These are phyloP conservation scores for Acacia acuminata DNA, from an alignment of 306 rosid genomes.

Conservation along the genomic window DNA sequence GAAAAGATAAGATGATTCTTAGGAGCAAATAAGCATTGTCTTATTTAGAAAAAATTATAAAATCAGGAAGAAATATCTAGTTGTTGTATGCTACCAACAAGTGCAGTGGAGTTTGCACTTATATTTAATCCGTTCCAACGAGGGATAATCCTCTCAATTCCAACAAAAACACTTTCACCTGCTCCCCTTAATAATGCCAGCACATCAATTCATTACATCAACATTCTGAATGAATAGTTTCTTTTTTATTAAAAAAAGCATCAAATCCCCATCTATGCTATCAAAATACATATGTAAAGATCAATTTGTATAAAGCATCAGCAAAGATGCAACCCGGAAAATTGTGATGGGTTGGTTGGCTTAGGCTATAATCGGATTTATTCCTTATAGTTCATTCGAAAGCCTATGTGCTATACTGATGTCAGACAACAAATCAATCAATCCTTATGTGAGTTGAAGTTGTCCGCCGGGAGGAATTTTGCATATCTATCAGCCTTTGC, in stretches of 20 bases:
- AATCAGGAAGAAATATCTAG: no score
- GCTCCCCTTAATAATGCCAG: not conserved
- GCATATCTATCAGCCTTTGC: constrained; percentile 49
- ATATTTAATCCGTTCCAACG: not conserved
- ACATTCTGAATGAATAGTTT: constrained; percentile 14
- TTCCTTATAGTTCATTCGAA: constrained; percentile 11
- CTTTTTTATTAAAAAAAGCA: not conserved
- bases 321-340: not conserved
- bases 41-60: no score
- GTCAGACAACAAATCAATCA: not conserved
- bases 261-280: not conserved
- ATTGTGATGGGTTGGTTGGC: not conserved
- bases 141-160: not conserved
- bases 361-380: not conserved
- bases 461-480: constrained; percentile 46
- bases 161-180: not conserved
- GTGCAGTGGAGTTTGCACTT: not conserved
- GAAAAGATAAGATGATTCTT: no score
- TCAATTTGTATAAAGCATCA: not conserved
- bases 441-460: constrained; percentile 46
- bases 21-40: no score
- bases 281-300: not conserved
- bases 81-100: not conserved
- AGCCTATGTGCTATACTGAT: not conserved
- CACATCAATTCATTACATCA: not conserved